Percentiles rank a stretch among this genome's conserved stretches.
phyloP scores from a whole-genome alignment of 2,329 filamentous ascomycete genomes.

The Alternaria atra region DNA sequence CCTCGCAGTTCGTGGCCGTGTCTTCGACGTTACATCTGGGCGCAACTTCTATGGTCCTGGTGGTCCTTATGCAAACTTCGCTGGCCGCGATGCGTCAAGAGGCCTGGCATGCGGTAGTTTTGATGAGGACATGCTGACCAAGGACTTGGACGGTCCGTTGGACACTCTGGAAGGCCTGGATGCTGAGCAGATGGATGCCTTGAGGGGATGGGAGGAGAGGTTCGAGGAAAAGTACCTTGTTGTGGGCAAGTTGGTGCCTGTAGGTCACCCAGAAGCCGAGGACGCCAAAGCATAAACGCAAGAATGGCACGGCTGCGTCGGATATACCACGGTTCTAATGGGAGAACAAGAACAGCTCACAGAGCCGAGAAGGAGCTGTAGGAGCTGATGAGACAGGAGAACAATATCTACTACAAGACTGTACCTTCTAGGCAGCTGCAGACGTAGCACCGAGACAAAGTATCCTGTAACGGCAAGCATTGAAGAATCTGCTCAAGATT shows the following conservation, averaged over 20 bases:
- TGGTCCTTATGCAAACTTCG: slow-evolving; percentile 95
- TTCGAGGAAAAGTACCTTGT: slow-evolving; percentile 94
- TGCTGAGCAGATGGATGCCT: slow-evolving; percentile 79
- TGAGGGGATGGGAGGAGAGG: slow-evolving; percentile 91
- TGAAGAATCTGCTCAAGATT: background rate
- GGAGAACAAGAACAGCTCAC: background rate
- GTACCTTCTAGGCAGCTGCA: background rate
- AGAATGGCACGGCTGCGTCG: background rate
- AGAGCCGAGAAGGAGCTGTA: background rate
- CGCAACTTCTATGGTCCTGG: slow-evolving; percentile 96
- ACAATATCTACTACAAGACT: background rate
- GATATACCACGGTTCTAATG: background rate
- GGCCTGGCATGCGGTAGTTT: slow-evolving; percentile 92
- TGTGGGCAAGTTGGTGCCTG: slow-evolving; percentile 84
- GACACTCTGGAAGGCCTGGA: slow-evolving; percentile 78
- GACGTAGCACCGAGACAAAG: background rate
- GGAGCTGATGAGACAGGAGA: background rate
- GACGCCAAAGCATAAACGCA: slow-evolving; percentile 41
- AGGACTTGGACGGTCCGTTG: slow-evolving; percentile 84
- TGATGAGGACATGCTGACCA: slow-evolving; percentile 92
- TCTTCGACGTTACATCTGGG: slow-evolving; percentile 89
- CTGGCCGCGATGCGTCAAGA: slow-evolving; percentile 86
- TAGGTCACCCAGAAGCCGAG: slow-evolving; percentile 63
- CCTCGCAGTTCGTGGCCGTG: slow-evolving; percentile 86
- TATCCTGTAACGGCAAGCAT: background rate